These are phyloP conservation scores for Solanum ossicruentum DNA, from an alignment of 257 asterid species.

Conservation along the genomic window DNA sequence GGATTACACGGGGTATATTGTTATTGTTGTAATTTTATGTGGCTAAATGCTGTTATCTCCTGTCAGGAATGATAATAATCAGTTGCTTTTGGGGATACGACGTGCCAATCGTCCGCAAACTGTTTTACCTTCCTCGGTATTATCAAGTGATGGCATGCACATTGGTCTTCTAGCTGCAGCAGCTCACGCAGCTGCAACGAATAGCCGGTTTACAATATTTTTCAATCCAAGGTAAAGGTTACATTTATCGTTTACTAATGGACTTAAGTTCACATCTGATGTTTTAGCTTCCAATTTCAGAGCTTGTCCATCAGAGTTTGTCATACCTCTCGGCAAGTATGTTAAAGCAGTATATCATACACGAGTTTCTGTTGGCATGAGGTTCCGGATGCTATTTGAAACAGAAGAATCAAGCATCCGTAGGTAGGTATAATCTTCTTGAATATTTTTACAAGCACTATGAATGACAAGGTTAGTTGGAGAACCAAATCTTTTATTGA, in stretches of 20 bases:
- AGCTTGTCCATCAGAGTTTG: conserved; percentile 88
- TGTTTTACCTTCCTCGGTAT: conserved; percentile 76
- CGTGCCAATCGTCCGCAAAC: conserved; percentile 81
- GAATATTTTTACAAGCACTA: background rate
- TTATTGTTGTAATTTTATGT: background rate
- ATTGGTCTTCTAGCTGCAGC: conserved; percentile 97
- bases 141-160: conserved; percentile 94
- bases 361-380: conserved; percentile 85
- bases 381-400: conserved; percentile 89
- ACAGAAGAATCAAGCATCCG: conserved; percentile 91
- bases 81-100: conserved; percentile 74
- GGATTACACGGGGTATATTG: background rate
- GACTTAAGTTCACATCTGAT: background rate
- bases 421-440: conserved; percentile 35
- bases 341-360: conserved; percentile 82
- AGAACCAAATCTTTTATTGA: background rate
- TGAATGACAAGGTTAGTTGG: background rate
- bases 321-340: conserved; percentile 76
- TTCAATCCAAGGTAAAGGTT: conserved; percentile 66
- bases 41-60: background rate
- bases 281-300: conserved; percentile 26
- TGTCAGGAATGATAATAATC: conserved; percentile 77
- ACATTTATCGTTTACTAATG: background rate
- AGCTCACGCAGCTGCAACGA: conserved; percentile 86
- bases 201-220: conserved; percentile 81